A percentile compares a stretch with the other conserved stretches of the same genome.
These are phyloP conservation scores for Aspergillus sp. DNA, from an alignment of 2,329 filamentous ascomycete species.

Conservation along the genomic window DNA sequence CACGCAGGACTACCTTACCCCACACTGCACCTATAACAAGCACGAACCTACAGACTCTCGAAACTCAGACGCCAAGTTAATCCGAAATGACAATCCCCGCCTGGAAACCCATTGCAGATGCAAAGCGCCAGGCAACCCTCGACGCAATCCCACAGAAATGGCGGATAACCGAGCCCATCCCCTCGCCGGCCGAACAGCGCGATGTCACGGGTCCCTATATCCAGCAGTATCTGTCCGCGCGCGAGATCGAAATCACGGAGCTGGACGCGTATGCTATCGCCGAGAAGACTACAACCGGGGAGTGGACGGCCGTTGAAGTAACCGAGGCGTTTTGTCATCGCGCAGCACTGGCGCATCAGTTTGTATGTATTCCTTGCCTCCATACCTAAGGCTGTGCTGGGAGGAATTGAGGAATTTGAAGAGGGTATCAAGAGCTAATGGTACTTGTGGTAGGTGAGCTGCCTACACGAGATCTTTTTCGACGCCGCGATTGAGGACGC, in stretches of 20 bases:
- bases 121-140: slow-evolving; percentile 60
- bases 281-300: slow-evolving; percentile 56
- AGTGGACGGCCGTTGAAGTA: slow-evolving; percentile 62
- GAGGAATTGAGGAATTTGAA: too few relatives aligned
- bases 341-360: slow-evolving; percentile 62
- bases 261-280: slow-evolving; percentile 62
- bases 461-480: slow-evolving; percentile 60
- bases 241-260: slow-evolving; percentile 66
- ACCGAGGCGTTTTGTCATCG: slow-evolving; percentile 62
- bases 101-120: slow-evolving; percentile 57
- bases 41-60: too few relatives aligned
- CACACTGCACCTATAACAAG: too few relatives aligned
- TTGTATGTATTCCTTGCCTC: slow-evolving; percentile 43
- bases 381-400: too few relatives aligned
- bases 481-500: slow-evolving; percentile 57
- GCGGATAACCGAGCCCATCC: slow-evolving; percentile 53
- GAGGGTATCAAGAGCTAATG: background rate
- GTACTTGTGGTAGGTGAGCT: slow-evolving; percentile 42
- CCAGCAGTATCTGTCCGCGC: slow-evolving; percentile 57
- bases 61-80: too few relatives aligned
- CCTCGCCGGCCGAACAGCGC: slow-evolving; percentile 55
- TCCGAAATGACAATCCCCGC: slow-evolving; percentile 27
- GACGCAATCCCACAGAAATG: slow-evolving; percentile 62
- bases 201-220: slow-evolving; percentile 63
- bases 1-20: too few relatives aligned